These are phyloP conservation scores for Phylloporus scabripes DNA, from an alignment of 768 basidiomycete genomes.

Conservation along the genomic window DNA sequence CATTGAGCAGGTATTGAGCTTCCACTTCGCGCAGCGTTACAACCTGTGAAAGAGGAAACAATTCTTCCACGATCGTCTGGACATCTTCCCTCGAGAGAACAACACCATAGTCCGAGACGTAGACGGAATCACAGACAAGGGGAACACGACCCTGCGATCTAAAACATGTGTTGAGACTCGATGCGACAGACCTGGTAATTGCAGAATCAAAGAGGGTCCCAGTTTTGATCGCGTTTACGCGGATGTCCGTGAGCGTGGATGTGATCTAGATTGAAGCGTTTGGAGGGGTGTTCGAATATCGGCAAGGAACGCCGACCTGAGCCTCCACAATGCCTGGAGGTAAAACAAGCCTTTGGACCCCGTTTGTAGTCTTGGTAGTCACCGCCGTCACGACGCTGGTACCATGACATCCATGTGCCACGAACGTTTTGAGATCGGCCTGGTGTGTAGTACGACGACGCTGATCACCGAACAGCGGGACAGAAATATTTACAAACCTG, in stretches of 20 bases:
- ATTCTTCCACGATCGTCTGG: not conserved
- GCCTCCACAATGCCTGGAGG: not conserved
- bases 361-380: not conserved
- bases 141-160: not conserved
- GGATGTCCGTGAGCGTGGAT: not conserved
- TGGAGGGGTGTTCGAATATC: not conserved
- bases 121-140: not conserved
- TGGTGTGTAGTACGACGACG: not conserved
- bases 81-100: not conserved
- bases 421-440: not conserved
- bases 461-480: not conserved
- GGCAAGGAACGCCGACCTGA: not conserved
- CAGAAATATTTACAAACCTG: not conserved
- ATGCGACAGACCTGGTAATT: not conserved
- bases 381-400: not conserved
- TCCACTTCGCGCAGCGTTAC: not conserved
- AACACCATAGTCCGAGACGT: not conserved
- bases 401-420: not conserved
- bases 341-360: not conserved
- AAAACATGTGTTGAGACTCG: not conserved
- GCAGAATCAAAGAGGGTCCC: not conserved
- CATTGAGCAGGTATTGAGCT: not conserved
- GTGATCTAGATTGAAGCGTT: not conserved
- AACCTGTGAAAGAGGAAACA: not conserved
- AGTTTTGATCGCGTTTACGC: not conserved